Evolutionary conservation across 345 rosid species (phyloP).

Genomic region (Cochlearia excelsa): DNA sequence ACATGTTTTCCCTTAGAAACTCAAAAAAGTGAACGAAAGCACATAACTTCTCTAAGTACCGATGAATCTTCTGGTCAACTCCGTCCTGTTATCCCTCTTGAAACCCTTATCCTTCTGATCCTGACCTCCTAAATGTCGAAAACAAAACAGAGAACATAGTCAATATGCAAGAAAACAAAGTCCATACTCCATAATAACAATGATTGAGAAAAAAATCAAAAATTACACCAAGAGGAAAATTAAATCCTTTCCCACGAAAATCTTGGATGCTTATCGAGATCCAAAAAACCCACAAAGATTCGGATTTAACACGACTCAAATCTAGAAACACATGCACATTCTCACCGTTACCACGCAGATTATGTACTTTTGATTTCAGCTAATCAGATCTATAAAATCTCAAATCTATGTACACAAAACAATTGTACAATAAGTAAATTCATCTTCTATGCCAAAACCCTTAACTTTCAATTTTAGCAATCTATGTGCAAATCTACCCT

Average conservation of each 20-base stretch:
- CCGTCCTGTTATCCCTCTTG: conserved; percentile 11
- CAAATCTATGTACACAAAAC: conserved; percentile 11
- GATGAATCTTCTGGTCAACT: conserved; percentile 17
- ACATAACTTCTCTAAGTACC: conserved; percentile 33
- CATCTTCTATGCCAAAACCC: neutral
- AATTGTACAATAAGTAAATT: conserved; percentile 12
- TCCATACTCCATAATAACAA: conserved; percentile 15
- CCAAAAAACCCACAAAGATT: conserved; percentile 16
- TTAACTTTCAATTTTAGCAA: conserved; percentile 14
- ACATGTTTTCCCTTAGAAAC: conserved; percentile 35
- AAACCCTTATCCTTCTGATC: neutral
- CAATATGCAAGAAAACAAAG: conserved; percentile 21
- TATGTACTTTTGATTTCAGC: neutral
- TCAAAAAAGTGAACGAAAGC: conserved; percentile 29
- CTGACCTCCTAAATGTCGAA: conserved; percentile 20
- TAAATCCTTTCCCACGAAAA: conserved; percentile 1
- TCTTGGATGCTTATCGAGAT: conserved; percentile 18
- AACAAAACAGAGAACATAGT: conserved; percentile 25
- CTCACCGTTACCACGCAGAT: conserved; percentile 2
- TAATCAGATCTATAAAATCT: conserved; percentile 8
- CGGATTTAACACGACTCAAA: conserved; percentile 25
- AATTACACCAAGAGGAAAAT: neutral
- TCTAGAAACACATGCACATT: conserved; percentile 31
- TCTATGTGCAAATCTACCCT: conserved; percentile 1
- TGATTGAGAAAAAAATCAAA: neutral